A percentile compares a stretch with the other conserved stretches of the same genome.
Conservation (phyloP, 1,284 basidiomycete genomes). For the Cryptococcus amylolentus region DNA sequence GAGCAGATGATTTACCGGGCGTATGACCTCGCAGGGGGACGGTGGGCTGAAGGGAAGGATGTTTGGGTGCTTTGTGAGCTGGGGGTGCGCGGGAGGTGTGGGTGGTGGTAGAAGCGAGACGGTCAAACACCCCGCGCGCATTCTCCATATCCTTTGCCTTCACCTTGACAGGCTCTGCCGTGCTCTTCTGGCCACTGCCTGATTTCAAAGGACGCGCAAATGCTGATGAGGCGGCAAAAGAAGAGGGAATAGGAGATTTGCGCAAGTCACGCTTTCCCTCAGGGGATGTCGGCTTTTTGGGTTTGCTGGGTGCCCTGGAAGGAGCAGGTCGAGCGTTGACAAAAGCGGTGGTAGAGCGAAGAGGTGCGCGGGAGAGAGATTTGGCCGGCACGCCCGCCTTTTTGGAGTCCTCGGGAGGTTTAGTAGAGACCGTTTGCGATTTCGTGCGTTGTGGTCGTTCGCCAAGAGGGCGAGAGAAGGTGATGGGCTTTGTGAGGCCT, state of each 20-base stretch:
- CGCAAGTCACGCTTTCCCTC: neutral
- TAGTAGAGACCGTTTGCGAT: neutral
- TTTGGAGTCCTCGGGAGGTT: neutral
- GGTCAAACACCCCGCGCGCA: constrained; percentile 29
- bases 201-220: constrained; percentile 30
- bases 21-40: constrained; percentile 27
- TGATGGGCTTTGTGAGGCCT: constrained; percentile 8
- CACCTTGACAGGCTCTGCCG: constrained; percentile 18
- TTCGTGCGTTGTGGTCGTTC: neutral
- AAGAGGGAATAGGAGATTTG: constrained; percentile 12
- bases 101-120: constrained; percentile 4
- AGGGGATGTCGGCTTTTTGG: neutral
- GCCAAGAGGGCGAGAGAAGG: constrained; percentile 10
- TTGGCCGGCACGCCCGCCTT: neutral
- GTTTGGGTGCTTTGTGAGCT: neutral
- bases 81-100: neutral
- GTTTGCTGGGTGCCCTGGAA: neutral
- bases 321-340: neutral
- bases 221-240: constrained; percentile 26
- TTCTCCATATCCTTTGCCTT: constrained; percentile 18
- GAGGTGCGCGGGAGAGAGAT: neutral
- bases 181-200: constrained; percentile 18
- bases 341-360: neutral
- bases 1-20: constrained; percentile 31
- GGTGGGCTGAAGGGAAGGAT: constrained; percentile 5